These are phyloP conservation scores for Hypomontagnella submonticulosa DNA, from an alignment of 495 filamentous ascomycete genomes.

Conservation along the genomic window DNA sequence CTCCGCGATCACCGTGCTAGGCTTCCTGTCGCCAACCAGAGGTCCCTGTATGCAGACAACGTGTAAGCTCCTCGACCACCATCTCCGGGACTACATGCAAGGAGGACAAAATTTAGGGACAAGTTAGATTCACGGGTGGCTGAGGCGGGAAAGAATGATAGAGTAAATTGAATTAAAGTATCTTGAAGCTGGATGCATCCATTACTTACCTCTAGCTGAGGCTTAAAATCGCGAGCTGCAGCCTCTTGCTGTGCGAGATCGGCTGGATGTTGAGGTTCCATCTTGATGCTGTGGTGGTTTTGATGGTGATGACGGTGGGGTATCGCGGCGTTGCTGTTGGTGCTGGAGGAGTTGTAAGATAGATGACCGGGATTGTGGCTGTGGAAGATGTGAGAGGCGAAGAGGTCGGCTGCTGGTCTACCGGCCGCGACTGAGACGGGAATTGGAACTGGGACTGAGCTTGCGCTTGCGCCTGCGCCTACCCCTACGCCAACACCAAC, in stretches of 20 bases:
- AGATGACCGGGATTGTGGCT: slow-evolving; percentile 49
- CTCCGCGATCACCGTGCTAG: slow-evolving; percentile 79
- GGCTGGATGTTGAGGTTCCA: slow-evolving; percentile 50
- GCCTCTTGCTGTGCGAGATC: slow-evolving; percentile 65
- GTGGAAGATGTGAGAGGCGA: slow-evolving; percentile 57
- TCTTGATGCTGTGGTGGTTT: slow-evolving; percentile 49
- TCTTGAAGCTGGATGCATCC: slow-evolving; percentile 17
- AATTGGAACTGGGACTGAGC: slow-evolving; percentile 24
- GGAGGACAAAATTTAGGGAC: slow-evolving; percentile 22
- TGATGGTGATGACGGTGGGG: slow-evolving; percentile 34
- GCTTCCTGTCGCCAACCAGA: slow-evolving; percentile 79
- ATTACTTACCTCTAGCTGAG: slow-evolving; percentile 68
- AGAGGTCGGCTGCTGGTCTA: slow-evolving; percentile 39
- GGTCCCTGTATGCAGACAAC: slow-evolving; percentile 71
- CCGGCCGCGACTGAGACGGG: slow-evolving; percentile 27
- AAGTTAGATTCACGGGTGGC: neutral
- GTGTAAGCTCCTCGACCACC: slow-evolving; percentile 22
- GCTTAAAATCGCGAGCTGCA: slow-evolving; percentile 71
- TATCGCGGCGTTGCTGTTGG: slow-evolving; percentile 34
- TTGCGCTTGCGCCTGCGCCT: slow-evolving; percentile 29
- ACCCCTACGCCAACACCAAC: too few relatives aligned
- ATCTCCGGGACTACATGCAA: slow-evolving; percentile 7
- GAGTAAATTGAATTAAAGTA: neutral
- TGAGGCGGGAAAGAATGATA: slow-evolving; percentile 6
- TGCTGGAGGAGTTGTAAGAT: slow-evolving; percentile 49